phyloP scores from a whole-genome alignment of 805 yeast species.

The Ogataea neopini region DNA sequence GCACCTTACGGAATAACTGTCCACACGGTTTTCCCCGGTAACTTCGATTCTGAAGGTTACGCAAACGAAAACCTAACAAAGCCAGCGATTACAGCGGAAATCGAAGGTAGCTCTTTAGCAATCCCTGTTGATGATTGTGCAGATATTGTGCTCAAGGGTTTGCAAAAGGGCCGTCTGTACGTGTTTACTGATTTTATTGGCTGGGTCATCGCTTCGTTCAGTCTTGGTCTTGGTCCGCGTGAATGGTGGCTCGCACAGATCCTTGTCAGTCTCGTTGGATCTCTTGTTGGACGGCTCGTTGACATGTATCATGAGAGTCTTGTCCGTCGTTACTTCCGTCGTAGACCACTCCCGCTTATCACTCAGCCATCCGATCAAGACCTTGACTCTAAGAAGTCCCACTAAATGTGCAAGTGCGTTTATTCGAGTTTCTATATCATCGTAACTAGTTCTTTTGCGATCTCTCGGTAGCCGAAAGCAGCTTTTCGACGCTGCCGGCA shows the following conservation, averaged over 20 bases:
- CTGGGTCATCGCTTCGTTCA: constrained; percentile 69
- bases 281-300: constrained; percentile 61
- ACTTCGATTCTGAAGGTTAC: constrained; percentile 86
- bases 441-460: constrained; percentile 7
- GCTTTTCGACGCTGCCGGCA: constrained; percentile 17
- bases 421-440: constrained; percentile 5
- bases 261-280: constrained; percentile 47
- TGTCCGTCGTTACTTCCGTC: constrained; percentile 49
- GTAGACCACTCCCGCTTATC: constrained; percentile 24
- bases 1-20: constrained; percentile 66
- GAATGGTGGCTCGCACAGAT: constrained; percentile 54
- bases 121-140: constrained; percentile 70
- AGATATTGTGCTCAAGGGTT: constrained; percentile 50
- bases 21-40: constrained; percentile 82
- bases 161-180: constrained; percentile 67
- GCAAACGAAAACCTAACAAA: constrained; percentile 78
- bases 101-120: constrained; percentile 84
- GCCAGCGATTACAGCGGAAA: constrained; percentile 75
- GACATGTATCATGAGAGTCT: constrained; percentile 51
- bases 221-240: constrained; percentile 72
- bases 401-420: constrained; percentile 2
- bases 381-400: constrained; percentile 1
- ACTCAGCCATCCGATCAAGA: constrained; percentile 1
- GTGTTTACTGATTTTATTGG: constrained; percentile 84
- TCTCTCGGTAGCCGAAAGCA: constrained; percentile 7